Evolutionary conservation across 1,284 basidiomycete genomes (phyloP), one percentile per base, ranked within the genome.

Genomic region (Ceraceosorus guamensis): DNA sequence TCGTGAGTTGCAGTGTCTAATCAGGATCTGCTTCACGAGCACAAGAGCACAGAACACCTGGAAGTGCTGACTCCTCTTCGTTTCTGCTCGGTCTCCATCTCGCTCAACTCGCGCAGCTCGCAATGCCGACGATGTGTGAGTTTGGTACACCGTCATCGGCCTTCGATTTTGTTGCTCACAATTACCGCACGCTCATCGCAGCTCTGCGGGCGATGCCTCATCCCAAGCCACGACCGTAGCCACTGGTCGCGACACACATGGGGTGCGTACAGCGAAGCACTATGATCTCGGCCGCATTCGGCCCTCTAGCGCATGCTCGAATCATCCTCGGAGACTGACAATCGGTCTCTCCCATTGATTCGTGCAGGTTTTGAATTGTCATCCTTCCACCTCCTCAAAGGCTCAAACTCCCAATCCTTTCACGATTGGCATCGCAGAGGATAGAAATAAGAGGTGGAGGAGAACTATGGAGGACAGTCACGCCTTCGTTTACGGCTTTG

Each of bases 381-480:
- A 60, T 48, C 59, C 59, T 49, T 55, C 57, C 82, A 31, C 56
- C 13, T 16, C 41, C 14, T 10, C n/a, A 13, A 18, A 13, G 11
- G 43, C n/a, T 5, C 14, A 52, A 50, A 5, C 16, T 53, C 6
- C 24, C 11, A 16, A 11, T 52, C 59, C 70, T 4, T 86, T 81
- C 72, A 71, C 86, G 63, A 84, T 97, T 48, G 95, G 93, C 18
- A 84, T 98, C 18, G 85, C 86, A 46, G 90, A 95, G 68, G 91
- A 96, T 78, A 73, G 79, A 48, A 83, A 83, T 67, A 89, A 87
- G 77, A 89, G 91, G 53, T 85, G 88, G 65, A 81, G 95, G 59
- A 81, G 93, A 61, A 89, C 87, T 37, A 98, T 98, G 95, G 95
- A 98, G 77, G 95, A 98, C 76, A 84, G 92, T 0, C 92, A 98